phyloP scores from a whole-genome alignment of 305 asterid species.

The Salvia sclarea region DNA sequence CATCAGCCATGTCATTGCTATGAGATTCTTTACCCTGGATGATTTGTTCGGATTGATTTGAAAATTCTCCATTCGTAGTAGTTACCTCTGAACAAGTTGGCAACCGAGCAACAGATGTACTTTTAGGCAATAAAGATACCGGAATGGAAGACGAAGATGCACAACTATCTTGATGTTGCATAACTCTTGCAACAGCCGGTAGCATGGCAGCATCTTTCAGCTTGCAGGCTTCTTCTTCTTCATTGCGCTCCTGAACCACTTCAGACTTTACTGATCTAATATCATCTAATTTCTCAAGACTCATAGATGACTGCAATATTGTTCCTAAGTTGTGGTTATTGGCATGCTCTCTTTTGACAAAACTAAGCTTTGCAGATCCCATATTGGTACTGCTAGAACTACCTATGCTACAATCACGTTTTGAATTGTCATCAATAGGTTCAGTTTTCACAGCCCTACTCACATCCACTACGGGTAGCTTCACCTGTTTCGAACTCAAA shows the following conservation, averaged over 20 bases:
- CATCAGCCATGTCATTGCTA: constrained; percentile 31
- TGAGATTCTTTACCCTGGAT: constrained; percentile 40
- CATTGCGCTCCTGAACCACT: constrained; percentile 41
- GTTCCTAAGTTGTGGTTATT: constrained; percentile 36
- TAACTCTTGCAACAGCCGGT: constrained; percentile 44
- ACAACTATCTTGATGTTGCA: constrained; percentile 57
- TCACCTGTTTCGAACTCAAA: constrained; percentile 35
- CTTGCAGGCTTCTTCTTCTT: constrained; percentile 31
- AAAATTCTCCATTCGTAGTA: constrained; percentile 39
- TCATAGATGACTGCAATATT: constrained; percentile 31
- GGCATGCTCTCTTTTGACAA: constrained; percentile 48
- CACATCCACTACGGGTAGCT: constrained; percentile 31
- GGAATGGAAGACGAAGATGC: constrained; percentile 46
- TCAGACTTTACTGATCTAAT: constrained; percentile 53
- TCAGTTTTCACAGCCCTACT: constrained; percentile 56
- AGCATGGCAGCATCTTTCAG: constrained; percentile 25
- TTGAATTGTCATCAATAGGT: constrained; percentile 53
- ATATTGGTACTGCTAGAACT: constrained; percentile 40
- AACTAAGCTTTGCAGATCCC: constrained; percentile 40
- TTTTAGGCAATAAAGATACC: constrained; percentile 51
- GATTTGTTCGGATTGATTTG: constrained; percentile 53
- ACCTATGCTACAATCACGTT: constrained; percentile 40
- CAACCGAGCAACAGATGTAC: constrained; percentile 39
- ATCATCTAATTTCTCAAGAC: constrained; percentile 43
- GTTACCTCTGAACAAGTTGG: constrained; percentile 55